A percentile compares a stretch with the other conserved stretches of the same genome.
These are phyloP conservation scores for Saccharomyces hybrid DNA, from an alignment of 1,139 yeast species.

Conservation along the genomic window DNA sequence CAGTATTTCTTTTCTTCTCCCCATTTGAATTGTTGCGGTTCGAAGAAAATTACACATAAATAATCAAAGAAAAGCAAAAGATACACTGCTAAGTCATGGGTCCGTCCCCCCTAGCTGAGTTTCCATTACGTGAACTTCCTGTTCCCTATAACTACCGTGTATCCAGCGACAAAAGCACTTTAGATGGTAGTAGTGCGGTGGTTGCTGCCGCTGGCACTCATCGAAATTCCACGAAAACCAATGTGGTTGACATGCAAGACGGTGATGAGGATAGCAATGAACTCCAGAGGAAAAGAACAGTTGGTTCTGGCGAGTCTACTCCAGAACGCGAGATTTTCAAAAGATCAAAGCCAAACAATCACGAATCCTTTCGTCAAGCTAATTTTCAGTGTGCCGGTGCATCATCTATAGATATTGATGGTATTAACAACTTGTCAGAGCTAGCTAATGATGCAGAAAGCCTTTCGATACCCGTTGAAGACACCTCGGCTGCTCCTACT, in stretches of 20 bases:
- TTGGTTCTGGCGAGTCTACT: background rate
- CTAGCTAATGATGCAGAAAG: background rate
- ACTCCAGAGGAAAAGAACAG: background rate
- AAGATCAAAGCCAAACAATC: background rate
- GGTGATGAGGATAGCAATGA: background rate
- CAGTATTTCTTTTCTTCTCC: background rate
- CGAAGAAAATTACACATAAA: background rate
- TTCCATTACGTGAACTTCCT: background rate
- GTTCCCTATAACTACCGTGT: background rate
- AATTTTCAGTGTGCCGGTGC: background rate
- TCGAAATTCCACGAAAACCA: background rate
- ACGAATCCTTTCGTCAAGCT: background rate
- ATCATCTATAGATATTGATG: background rate
- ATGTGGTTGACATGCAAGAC: background rate
- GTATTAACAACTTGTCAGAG: background rate
- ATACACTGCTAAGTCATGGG: background rate
- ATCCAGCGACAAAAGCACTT: background rate
- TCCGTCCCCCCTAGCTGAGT: background rate
- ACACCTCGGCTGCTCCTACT: background rate
- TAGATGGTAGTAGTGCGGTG: background rate
- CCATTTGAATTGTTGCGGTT: background rate
- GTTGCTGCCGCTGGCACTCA: background rate
- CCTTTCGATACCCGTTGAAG: background rate
- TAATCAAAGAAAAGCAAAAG: background rate
- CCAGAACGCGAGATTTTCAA: background rate